Conservation (phyloP, 306 rosid genomes). For the Castanospermum australe region DNA sequence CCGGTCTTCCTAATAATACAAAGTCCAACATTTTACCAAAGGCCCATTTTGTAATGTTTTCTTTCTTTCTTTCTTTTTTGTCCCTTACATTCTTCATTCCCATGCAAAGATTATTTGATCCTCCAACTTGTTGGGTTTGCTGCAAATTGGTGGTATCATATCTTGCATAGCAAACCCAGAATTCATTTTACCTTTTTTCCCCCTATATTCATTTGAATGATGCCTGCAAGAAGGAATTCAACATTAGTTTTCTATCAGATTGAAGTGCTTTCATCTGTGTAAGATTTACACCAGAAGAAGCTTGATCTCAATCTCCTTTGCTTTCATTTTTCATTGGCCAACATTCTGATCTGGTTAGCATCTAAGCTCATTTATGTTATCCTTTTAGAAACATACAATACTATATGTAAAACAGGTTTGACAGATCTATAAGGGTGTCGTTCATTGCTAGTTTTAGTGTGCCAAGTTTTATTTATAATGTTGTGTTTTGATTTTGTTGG, state of each 20-base stretch:
- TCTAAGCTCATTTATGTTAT: neutral
- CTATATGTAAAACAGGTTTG: neutral
- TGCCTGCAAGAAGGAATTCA: conserved; percentile 1
- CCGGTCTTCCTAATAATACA: conserved; percentile 10
- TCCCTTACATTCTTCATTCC: conserved; percentile 21
- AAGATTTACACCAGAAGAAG: conserved; percentile 7
- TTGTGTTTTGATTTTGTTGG: too few species aligned
- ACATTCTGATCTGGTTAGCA: conserved; percentile 18
- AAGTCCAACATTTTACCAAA: conserved; percentile 21
- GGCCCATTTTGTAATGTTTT: neutral
- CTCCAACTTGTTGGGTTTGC: conserved; percentile 12
- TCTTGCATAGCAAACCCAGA: conserved; percentile 7
- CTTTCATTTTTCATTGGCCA: conserved; percentile 13
- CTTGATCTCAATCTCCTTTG: conserved; percentile 31
- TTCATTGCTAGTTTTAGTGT: too few species aligned
- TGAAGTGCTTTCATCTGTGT: conserved; percentile 9
- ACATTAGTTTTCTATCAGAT: neutral
- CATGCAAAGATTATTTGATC: conserved; percentile 5
- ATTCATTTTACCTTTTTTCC: neutral
- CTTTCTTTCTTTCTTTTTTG: neutral
- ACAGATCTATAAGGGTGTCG: too few species aligned
- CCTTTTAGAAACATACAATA: too few species aligned
- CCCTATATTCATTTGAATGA: neutral
- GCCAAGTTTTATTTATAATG: too few species aligned
- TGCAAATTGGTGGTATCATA: conserved; percentile 8